These are phyloP conservation scores for Leccinum disarticulatum DNA, from an alignment of 768 basidiomycete genomes.

Conservation along the genomic window DNA sequence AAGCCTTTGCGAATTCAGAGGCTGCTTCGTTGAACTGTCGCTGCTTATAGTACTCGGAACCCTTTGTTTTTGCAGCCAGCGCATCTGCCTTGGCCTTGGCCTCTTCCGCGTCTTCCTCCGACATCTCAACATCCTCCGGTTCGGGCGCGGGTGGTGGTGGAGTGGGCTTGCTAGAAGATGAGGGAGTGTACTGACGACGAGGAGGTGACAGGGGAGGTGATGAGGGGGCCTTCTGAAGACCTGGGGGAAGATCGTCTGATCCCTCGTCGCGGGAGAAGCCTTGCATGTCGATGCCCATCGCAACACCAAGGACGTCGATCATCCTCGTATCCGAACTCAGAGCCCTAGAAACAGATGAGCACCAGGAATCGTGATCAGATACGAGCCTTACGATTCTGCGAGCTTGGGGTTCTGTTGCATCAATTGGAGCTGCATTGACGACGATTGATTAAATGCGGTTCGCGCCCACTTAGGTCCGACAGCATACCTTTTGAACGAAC, in stretches of 20 bases:
- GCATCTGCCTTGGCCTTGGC: constrained; percentile 75
- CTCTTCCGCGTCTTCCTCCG: constrained; percentile 66
- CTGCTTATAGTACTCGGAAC: constrained; percentile 82
- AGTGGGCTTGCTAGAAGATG: constrained; percentile 40
- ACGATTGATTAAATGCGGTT: background rate
- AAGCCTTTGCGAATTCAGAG: constrained; percentile 78
- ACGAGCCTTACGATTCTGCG: constrained; percentile 50
- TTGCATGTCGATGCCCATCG: constrained; percentile 92
- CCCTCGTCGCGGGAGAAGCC: constrained; percentile 84
- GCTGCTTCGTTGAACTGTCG: constrained; percentile 79
- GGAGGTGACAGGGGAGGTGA: constrained; percentile 25
- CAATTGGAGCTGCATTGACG: constrained; percentile 48
- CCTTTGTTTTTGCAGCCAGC: constrained; percentile 74
- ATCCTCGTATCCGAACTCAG: constrained; percentile 78
- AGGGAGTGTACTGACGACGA: constrained; percentile 34
- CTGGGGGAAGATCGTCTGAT: constrained; percentile 74
- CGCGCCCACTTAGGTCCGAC: background rate
- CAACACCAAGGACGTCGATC: constrained; percentile 89
- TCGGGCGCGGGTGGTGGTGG: constrained; percentile 41
- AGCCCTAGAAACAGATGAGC: constrained; percentile 38
- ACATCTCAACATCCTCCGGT: constrained; percentile 64
- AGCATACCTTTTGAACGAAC: constrained; percentile 67
- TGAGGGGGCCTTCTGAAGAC: constrained; percentile 36
- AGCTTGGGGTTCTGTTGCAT: constrained; percentile 69
- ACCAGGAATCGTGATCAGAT: background rate